Evolutionary conservation across 306 rosid genomes (phyloP).

Genomic region (Malus asiatica): DNA sequence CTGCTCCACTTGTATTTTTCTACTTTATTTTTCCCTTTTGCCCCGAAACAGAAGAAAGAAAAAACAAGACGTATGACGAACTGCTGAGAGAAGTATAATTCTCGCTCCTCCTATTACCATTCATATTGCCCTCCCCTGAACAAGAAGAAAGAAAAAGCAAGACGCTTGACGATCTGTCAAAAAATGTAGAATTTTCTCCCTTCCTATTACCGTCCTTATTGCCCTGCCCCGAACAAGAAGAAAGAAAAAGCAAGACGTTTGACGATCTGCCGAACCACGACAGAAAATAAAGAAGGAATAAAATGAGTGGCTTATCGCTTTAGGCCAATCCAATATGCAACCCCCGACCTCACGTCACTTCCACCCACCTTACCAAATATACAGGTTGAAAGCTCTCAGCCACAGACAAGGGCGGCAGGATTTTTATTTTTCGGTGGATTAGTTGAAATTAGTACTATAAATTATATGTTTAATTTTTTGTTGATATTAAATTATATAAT

Average conservation of each 20-base stretch:
- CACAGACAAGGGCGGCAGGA: too few species aligned
- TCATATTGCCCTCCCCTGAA: accelerated
- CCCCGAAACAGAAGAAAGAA: neutral
- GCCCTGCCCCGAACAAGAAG: neutral
- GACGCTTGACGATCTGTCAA: neutral
- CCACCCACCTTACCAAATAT: too few species aligned
- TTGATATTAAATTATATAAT: too few species aligned
- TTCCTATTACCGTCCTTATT: accelerated
- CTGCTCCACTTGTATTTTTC: neutral
- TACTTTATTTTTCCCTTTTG: neutral
- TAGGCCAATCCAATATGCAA: neutral
- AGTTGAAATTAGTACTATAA: too few species aligned
- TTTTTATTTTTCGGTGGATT: too few species aligned
- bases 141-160: neutral
- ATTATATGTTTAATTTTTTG: too few species aligned
- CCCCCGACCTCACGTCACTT: neutral
- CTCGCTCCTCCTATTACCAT: accelerated
- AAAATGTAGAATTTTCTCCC: too few species aligned
- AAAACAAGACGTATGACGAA: neutral
- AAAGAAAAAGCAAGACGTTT: neutral
- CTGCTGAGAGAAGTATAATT: accelerated
- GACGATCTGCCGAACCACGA: neutral
- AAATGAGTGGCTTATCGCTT: neutral
- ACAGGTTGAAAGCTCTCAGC: too few species aligned
- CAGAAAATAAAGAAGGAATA: neutral